Conservation (phyloP, 2,329 filamentous ascomycete species). For the Calonectria honghensis region DNA sequence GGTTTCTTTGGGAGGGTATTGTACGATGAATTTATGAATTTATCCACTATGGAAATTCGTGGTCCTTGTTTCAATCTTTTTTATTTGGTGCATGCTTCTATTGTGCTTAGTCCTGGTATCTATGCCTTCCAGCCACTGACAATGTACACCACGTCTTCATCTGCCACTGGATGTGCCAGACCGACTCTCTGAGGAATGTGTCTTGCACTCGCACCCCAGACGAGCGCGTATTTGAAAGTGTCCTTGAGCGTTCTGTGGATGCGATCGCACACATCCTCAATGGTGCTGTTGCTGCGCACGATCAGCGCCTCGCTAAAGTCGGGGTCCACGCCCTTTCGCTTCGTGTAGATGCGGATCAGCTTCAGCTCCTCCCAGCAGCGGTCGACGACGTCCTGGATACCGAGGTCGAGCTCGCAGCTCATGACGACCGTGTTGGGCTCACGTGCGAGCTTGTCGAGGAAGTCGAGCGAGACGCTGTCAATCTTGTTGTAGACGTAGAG, state of each 20-base stretch:
- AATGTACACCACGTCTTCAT: slow-evolving; percentile 82
- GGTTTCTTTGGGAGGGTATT: slow-evolving; percentile 46
- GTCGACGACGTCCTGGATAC: slow-evolving; percentile 94
- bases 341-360: slow-evolving; percentile 95
- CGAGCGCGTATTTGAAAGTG: slow-evolving; percentile 98
- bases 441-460: slow-evolving; percentile 91
- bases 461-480: slow-evolving; percentile 94
- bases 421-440: slow-evolving; percentile 97
- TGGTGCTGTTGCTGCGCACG: slow-evolving; percentile 88
- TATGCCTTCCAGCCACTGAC: slow-evolving; percentile 79
- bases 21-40: slow-evolving; percentile 50
- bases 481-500: slow-evolving; percentile 99
- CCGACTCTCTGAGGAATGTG: slow-evolving; percentile 97
- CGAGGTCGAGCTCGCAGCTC: slow-evolving; percentile 96
- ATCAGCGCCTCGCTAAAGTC: slow-evolving; percentile 95
- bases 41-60: slow-evolving; percentile 39
- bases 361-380: slow-evolving; percentile 95
- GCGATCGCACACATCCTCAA: slow-evolving; percentile 98
- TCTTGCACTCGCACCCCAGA: slow-evolving; percentile 97
- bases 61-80: slow-evolving; percentile 34
- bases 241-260: slow-evolving; percentile 97
- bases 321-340: slow-evolving; percentile 93
- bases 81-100: slow-evolving; percentile 15
- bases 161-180: slow-evolving; percentile 84
- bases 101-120: neutral